These are phyloP conservation scores for Nothomitra cinnamomea DNA, from an alignment of 2,329 filamentous ascomycete genomes.

Conservation along the genomic window DNA sequence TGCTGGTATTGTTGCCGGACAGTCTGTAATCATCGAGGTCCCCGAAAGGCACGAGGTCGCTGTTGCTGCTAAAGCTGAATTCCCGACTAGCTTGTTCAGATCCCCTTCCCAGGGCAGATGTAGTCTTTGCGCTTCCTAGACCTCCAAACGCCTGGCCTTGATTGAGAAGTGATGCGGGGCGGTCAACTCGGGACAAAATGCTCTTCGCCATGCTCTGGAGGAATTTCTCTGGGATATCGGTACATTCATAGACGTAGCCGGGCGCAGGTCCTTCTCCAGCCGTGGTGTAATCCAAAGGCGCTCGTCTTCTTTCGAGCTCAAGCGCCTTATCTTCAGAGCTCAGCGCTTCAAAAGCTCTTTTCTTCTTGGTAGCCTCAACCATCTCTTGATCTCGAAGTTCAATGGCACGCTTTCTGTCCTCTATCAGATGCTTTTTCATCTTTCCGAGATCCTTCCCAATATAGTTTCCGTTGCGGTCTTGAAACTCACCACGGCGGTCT, in stretches of 20 bases:
- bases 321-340: neutral
- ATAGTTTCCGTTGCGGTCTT: conserved; percentile 4
- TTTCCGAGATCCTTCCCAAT: neutral
- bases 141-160: neutral
- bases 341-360: conserved; percentile 4
- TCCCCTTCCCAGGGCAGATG: neutral
- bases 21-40: neutral
- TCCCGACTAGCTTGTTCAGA: neutral
- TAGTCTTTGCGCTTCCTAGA: neutral
- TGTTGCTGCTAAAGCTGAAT: neutral
- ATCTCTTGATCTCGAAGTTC: conserved; percentile 3
- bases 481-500: conserved; percentile 1
- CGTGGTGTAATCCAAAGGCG: neutral
- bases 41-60: neutral
- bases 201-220: neutral
- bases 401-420: conserved; percentile 2
- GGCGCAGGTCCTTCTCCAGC: neutral
- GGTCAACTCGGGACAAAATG: neutral
- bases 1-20: neutral
- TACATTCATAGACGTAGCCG: neutral
- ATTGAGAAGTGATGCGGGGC: neutral
- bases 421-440: conserved; percentile 6
- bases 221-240: conserved; percentile 5
- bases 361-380: conserved; percentile 2
- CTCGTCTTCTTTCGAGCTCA: neutral